phyloP scores from a whole-genome alignment of 1,284 basidiomycete species.

The Moniliophthora roreri region DNA sequence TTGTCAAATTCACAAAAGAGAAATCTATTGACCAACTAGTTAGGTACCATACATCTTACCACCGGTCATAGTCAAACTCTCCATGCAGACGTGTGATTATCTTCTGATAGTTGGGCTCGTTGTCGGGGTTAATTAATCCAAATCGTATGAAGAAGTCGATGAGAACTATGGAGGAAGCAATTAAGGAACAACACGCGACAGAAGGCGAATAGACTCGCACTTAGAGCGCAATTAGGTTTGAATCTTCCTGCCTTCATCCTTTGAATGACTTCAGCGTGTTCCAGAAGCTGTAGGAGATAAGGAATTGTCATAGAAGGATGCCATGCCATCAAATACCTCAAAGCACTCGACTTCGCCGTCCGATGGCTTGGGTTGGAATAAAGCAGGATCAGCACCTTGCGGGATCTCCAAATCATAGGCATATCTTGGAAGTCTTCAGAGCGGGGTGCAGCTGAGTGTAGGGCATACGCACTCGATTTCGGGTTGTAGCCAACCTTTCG shows the following conservation, averaged over 20 bases:
- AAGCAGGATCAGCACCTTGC: conserved; percentile 37
- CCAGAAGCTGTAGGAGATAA: conserved; percentile 47
- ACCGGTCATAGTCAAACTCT: conserved; percentile 60
- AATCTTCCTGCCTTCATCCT: conserved; percentile 69
- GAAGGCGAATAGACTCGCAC: conserved; percentile 34
- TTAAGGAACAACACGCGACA: conserved; percentile 2
- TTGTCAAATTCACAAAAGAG: neutral
- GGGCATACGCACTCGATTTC: conserved; percentile 66
- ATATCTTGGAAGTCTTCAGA: conserved; percentile 49
- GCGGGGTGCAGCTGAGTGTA: no score
- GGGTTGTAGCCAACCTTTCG: conserved; percentile 80
- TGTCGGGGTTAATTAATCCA: conserved; percentile 75
- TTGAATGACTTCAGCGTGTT: conserved; percentile 50
- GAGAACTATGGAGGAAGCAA: conserved; percentile 49
- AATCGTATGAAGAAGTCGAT: conserved; percentile 84
- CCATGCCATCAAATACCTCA: conserved; percentile 48
- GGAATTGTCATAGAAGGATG: neutral
- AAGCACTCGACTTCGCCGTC: conserved; percentile 96
- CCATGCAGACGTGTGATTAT: conserved; percentile 74
- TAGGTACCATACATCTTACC: conserved; percentile 33
- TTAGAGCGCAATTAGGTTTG: conserved; percentile 85
- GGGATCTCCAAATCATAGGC: conserved; percentile 81
- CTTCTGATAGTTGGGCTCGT: conserved; percentile 73
- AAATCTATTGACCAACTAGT: neutral
- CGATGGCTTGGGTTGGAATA: conserved; percentile 69